Conservation (phyloP, 805 yeast genomes). For the Ogataea salicorniae region DNA sequence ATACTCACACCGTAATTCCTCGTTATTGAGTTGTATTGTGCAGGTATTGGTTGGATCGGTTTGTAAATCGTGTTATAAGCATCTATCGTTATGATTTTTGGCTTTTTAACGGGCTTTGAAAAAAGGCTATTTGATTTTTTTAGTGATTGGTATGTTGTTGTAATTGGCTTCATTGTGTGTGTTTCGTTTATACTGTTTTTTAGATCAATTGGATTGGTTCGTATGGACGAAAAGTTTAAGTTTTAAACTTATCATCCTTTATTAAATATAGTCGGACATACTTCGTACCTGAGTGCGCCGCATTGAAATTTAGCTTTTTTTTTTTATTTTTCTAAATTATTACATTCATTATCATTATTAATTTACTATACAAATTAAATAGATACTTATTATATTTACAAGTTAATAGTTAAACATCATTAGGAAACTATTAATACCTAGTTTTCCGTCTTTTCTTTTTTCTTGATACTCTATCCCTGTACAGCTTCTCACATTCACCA, state of each 20-base stretch:
- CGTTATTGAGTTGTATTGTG: slow-evolving; percentile 50
- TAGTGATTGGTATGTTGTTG: not conserved
- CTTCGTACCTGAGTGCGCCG: too few species aligned
- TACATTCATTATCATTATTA: not conserved
- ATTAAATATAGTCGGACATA: too few species aligned
- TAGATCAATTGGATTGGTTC: too few species aligned
- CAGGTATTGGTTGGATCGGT: slow-evolving; percentile 48
- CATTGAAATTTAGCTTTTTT: not conserved
- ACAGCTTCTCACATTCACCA: slow-evolving; percentile 44
- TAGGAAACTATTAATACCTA: not conserved
- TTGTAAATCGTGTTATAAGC: slow-evolving; percentile 63
- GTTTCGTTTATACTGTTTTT: too few species aligned
- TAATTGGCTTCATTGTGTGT: not conserved
- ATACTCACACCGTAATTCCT: slow-evolving; percentile 27
- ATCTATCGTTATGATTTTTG: slow-evolving; percentile 56
- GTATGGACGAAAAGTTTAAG: too few species aligned
- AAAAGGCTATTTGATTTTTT: not conserved
- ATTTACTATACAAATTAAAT: not conserved
- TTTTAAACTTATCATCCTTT: too few species aligned
- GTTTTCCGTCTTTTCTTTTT: slow-evolving; percentile 12
- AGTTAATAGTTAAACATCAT: not conserved
- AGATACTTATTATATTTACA: not conserved
- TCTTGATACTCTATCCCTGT: slow-evolving; percentile 8
- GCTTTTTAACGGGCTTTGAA: slow-evolving; percentile 14
- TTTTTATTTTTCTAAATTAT: not conserved